phyloP scores from a whole-genome alignment of 1,284 basidiomycete species.

The Dichomitus squalens region DNA sequence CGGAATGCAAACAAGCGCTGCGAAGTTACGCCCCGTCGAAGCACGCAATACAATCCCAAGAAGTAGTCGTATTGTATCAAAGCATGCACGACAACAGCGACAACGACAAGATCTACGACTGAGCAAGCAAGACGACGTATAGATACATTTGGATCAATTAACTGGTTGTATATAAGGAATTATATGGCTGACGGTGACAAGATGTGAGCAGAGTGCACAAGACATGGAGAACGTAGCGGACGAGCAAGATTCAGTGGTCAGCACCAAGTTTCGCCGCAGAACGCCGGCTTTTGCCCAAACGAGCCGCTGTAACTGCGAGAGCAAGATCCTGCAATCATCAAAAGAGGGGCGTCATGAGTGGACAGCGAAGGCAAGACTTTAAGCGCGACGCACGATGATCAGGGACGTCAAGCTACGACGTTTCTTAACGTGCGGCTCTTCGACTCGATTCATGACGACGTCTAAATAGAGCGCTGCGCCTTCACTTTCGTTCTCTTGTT shows the following conservation, averaged over 20 bases:
- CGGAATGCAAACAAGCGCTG: no score
- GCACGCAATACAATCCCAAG: background rate
- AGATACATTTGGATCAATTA: constrained; percentile 18
- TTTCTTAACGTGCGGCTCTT: constrained; percentile 7
- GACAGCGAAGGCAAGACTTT: background rate
- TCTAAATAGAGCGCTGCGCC: constrained; percentile 4
- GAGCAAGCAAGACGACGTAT: constrained; percentile 10
- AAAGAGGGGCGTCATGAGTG: background rate
- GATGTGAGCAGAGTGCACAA: no score
- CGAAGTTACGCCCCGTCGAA: no score
- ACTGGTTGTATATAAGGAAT: background rate
- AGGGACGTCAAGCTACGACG: constrained; percentile 19
- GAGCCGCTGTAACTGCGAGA: constrained; percentile 8
- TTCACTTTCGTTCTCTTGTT: background rate
- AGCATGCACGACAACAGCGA: constrained; percentile 3
- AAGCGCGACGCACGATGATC: constrained; percentile 19
- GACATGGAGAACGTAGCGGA: background rate
- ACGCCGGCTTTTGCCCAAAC: constrained; percentile 5
- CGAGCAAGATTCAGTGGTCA: background rate
- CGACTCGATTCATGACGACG: constrained; percentile 6
- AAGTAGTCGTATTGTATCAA: constrained; percentile 4
- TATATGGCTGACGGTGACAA: background rate
- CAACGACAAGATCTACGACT: constrained; percentile 5
- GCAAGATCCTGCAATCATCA: constrained; percentile 17
- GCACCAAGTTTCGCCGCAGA: constrained; percentile 2